Evolutionary conservation across 2,329 filamentous ascomycete genomes (phyloP).

Genomic region (Fusarium keratoplasticum): DNA sequence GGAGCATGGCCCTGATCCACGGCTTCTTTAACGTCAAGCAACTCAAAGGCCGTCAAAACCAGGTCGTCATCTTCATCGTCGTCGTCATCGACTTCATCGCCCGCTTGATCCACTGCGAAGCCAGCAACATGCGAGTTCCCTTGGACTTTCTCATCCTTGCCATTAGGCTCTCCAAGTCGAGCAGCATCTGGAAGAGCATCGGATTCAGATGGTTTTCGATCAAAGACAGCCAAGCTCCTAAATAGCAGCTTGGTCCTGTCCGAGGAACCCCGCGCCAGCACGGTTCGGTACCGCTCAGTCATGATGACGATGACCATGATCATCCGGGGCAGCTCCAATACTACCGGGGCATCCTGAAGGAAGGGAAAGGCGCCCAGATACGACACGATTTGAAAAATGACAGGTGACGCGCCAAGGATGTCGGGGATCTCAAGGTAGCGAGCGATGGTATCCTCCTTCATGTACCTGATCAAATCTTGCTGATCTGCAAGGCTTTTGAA

Average conservation of each 20-base stretch:
- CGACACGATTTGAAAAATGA: conserved; percentile 78
- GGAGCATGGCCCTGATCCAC: conserved; percentile 64
- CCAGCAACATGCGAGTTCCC: conserved; percentile 47
- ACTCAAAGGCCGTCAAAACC: conserved; percentile 75
- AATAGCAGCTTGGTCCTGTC: conserved; percentile 75
- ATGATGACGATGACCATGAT: conserved; percentile 79
- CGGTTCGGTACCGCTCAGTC: conserved; percentile 75
- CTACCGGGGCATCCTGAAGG: conserved; percentile 74
- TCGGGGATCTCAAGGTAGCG: conserved; percentile 81
- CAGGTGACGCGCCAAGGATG: conserved; percentile 72
- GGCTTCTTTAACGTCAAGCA: conserved; percentile 72
- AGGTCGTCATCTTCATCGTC: conserved; percentile 71
- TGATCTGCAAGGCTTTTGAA: conserved; percentile 77
- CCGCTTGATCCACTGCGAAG: conserved; percentile 60
- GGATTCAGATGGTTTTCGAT: conserved; percentile 62
- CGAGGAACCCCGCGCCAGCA: conserved; percentile 67
- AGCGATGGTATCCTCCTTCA: conserved; percentile 76
- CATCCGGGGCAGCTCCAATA: conserved; percentile 76
- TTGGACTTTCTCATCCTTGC: conserved; percentile 8
- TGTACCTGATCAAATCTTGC: conserved; percentile 70
- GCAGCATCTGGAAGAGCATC: conserved; percentile 4
- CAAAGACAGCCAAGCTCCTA: conserved; percentile 77
- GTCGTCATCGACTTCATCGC: conserved; percentile 57
- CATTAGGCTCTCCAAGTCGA: conserved; percentile 10
- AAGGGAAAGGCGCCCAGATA: conserved; percentile 82